A percentile compares a stretch with the other conserved stretches of the same genome.
phyloP scores from a whole-genome alignment of 2,329 filamentous ascomycete species.

The Beauveria varroae region DNA sequence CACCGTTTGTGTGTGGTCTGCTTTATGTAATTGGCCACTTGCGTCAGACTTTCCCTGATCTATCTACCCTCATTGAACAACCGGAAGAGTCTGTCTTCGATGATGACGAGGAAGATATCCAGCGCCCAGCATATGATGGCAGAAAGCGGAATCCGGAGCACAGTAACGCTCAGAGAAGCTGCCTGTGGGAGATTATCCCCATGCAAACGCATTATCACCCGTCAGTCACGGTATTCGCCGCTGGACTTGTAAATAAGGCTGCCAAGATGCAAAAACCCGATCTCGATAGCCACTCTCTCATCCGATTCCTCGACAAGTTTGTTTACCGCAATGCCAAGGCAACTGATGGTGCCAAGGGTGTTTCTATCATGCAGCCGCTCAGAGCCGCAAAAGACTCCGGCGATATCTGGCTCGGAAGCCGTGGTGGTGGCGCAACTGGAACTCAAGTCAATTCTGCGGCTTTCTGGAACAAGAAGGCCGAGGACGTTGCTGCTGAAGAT shows the following conservation, averaged over 20 bases:
- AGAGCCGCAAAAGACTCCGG: slow-evolving; percentile 43
- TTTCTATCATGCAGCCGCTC: slow-evolving; percentile 95
- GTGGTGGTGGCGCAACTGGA: slow-evolving; percentile 28
- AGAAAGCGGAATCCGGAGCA: slow-evolving; percentile 87
- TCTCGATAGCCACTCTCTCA: slow-evolving; percentile 79
- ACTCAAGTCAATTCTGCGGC: slow-evolving; percentile 68
- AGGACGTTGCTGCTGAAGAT: slow-evolving; percentile 83
- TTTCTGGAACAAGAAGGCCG: slow-evolving; percentile 88
- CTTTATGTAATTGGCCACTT: slow-evolving; percentile 83
- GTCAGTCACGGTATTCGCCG: slow-evolving; percentile 78
- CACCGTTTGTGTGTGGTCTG: slow-evolving; percentile 87
- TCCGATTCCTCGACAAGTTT: slow-evolving; percentile 95
- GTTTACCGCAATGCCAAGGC: slow-evolving; percentile 93
- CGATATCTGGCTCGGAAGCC: slow-evolving; percentile 50
- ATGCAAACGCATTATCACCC: slow-evolving; percentile 73
- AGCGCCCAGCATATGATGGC: slow-evolving; percentile 61
- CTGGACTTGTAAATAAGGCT: slow-evolving; percentile 59
- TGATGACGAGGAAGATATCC: slow-evolving; percentile 51
- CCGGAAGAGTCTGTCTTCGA: slow-evolving; percentile 63
- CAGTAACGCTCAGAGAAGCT: slow-evolving; percentile 86
- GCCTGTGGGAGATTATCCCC: slow-evolving; percentile 74
- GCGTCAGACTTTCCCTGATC: slow-evolving; percentile 68
- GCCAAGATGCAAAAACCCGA: slow-evolving; percentile 82
- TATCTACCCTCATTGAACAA: slow-evolving; percentile 70
- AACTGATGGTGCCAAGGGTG: slow-evolving; percentile 59